Evolutionary conservation across 2,329 filamentous ascomycete species (phyloP), one percentile per base, ranked within the genome.

Genomic region (Phialemoniopsis sp.): DNA sequence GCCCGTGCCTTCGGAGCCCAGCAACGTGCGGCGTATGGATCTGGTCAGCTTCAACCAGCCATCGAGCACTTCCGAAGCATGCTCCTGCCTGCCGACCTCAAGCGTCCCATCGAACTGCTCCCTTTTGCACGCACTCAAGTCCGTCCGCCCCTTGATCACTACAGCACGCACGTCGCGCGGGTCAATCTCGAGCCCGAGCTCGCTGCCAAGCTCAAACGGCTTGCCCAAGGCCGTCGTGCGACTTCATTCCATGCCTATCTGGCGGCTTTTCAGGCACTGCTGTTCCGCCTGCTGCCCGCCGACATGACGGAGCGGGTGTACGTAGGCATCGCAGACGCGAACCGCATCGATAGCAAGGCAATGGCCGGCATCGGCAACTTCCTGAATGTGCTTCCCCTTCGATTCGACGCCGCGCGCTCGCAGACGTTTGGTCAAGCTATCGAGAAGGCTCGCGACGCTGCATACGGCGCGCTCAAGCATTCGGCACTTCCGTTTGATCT

Each of bases 401-500:
- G 56, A 2, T 54, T 3, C 34, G 56, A 58, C 1, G 64, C 75
- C 42, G 26, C 21, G 47, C 19, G 13, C 34, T 16, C 28, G 33
- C 43, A 58, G 12, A 47, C 50, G 0, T 66, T 68, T 39, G 45
- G 40, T 1, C 53, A 63, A 5, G 45, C 47, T 3, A 41, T 70
- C 14, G 16, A 39, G 12, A 39, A 46, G 12, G 37, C 45, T 12
- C 43, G 40, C 6, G 40, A 49, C 49, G 51, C 39, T 44, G 52
- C 15, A 3, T 58, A 66, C 16, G 39, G 34, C 0, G 72, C 67
- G 0, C 52, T 77, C 0, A 46, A 41, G 0, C 53, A 74, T 46
- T 71, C 72, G 0, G 29, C 43, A 0, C 38, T 77, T 4, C 76
- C 75, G 0, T 73, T 76, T 37, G 66, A 76, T 33, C 54, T 68